phyloP scores from a whole-genome alignment of 73 alveolate genomes.

The Breviolum minutum region DNA sequence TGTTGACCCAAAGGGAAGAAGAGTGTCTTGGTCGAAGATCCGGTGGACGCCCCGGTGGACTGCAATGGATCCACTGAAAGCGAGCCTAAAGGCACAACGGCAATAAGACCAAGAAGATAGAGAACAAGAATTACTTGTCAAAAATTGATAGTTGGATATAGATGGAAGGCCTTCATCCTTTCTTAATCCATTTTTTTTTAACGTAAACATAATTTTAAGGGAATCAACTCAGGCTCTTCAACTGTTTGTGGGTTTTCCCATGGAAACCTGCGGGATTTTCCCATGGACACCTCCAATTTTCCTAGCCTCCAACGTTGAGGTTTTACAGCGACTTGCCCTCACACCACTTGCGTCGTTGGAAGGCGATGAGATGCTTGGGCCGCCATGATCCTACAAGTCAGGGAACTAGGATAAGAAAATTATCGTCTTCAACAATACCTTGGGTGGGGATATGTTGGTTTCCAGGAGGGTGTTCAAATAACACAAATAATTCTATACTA shows the following conservation, averaged over 20 bases:
- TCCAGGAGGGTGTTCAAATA: too few species aligned
- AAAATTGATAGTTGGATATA: too few species aligned
- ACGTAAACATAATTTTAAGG: not conserved
- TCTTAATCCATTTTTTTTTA: not conserved
- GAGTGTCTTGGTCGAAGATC: not conserved
- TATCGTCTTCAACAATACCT: too few species aligned
- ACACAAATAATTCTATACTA: too few species aligned
- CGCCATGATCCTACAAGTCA: too few species aligned
- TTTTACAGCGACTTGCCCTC: slow-evolving; percentile 46
- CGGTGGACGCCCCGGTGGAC: too few species aligned
- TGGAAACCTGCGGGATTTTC: not conserved
- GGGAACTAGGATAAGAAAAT: too few species aligned
- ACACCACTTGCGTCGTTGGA: slow-evolving; percentile 23
- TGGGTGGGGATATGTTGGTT: too few species aligned
- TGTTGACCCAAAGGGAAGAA: slow-evolving; percentile 9
- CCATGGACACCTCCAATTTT: not conserved
- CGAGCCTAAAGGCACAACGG: too few species aligned
- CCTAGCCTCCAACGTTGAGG: not conserved
- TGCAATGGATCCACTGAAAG: too few species aligned
- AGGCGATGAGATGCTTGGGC: not conserved
- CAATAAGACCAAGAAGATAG: too few species aligned
- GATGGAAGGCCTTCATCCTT: not conserved
- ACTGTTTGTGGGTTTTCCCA: not conserved
- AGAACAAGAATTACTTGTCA: too few species aligned
- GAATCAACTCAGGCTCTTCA: not conserved